These are phyloP conservation scores for Volutella citrinella DNA, from an alignment of 2,329 filamentous ascomycete genomes.

Conservation along the genomic window DNA sequence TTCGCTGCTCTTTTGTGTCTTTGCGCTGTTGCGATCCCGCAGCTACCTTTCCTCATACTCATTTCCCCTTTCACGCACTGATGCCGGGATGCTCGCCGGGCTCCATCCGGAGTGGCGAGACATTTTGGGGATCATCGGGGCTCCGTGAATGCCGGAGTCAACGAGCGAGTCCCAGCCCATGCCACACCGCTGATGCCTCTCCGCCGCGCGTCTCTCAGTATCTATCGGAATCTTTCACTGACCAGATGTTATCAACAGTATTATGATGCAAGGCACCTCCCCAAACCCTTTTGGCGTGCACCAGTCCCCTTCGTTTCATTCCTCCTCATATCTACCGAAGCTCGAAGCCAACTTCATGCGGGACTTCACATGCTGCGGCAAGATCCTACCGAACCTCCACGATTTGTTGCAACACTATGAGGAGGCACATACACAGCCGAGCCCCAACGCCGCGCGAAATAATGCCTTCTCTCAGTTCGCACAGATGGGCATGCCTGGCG, in stretches of 20 bases:
- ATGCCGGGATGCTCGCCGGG: slow-evolving; percentile 7
- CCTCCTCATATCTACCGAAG: slow-evolving; percentile 92
- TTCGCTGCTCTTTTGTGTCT: slow-evolving; percentile 10
- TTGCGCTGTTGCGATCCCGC: slow-evolving; percentile 1
- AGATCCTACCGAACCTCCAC: slow-evolving; percentile 85
- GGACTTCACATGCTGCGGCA: slow-evolving; percentile 93
- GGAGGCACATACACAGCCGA: slow-evolving; percentile 79
- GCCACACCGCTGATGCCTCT: slow-evolving; percentile 12
- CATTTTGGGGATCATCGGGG: slow-evolving; percentile 18
- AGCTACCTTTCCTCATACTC: slow-evolving; percentile 1
- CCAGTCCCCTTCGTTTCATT: slow-evolving; percentile 93
- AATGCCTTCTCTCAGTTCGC: slow-evolving; percentile 40
- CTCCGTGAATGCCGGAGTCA: slow-evolving; percentile 15
- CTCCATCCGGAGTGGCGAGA: slow-evolving; percentile 17
- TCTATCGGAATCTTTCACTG: no score
- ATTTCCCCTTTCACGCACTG: slow-evolving; percentile 3
- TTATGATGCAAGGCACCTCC: slow-evolving; percentile 95
- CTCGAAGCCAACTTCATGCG: slow-evolving; percentile 97
- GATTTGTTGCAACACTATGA: slow-evolving; percentile 96
- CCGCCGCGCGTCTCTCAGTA: no score
- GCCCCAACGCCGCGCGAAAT: slow-evolving; percentile 39
- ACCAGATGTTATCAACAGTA: no score
- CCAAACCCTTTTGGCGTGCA: slow-evolving; percentile 66
- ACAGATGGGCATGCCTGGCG: slow-evolving; percentile 30
- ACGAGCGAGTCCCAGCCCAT: slow-evolving; percentile 8